These are phyloP conservation scores for Pyrenophora teres DNA, from an alignment of 2,329 filamentous ascomycete species.

Conservation along the genomic window DNA sequence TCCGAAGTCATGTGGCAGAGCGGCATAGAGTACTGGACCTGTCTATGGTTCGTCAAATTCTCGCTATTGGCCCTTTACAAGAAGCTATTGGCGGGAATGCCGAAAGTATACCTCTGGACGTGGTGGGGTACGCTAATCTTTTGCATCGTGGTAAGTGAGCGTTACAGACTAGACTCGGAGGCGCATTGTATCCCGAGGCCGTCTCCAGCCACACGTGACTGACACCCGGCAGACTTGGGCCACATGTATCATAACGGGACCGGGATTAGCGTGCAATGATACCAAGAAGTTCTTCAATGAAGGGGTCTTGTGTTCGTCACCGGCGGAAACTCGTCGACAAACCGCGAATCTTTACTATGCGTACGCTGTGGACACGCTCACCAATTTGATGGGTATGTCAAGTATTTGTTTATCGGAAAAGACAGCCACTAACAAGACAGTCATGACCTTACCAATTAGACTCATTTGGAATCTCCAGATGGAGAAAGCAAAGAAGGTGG, in stretches of 20 bases:
- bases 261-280: slow-evolving; percentile 42
- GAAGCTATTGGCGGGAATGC: slow-evolving; percentile 42
- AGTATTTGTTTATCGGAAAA: not conserved
- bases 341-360: slow-evolving; percentile 45
- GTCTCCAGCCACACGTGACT: not conserved
- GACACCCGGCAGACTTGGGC: slow-evolving; percentile 38
- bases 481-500: slow-evolving; percentile 40
- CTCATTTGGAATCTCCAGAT: slow-evolving; percentile 47
- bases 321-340: slow-evolving; percentile 37
- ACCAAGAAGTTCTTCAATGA: slow-evolving; percentile 32
- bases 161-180: not conserved
- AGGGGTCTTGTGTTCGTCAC: slow-evolving; percentile 29
- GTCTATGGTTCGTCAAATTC: slow-evolving; percentile 50
- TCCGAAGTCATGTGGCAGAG: slow-evolving; percentile 49
- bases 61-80: slow-evolving; percentile 49
- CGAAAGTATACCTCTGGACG: slow-evolving; percentile 35
- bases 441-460: slow-evolving; percentile 47
- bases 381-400: slow-evolving; percentile 44
- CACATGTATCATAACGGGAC: slow-evolving; percentile 46
- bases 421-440: slow-evolving; percentile 17
- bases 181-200: not conserved
- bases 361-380: slow-evolving; percentile 44
- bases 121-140: slow-evolving; percentile 48
- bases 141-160: slow-evolving; percentile 38
- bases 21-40: slow-evolving; percentile 47